These are phyloP conservation scores for Termitomyces sp. DNA, from an alignment of 768 basidiomycete genomes.

Conservation along the genomic window DNA sequence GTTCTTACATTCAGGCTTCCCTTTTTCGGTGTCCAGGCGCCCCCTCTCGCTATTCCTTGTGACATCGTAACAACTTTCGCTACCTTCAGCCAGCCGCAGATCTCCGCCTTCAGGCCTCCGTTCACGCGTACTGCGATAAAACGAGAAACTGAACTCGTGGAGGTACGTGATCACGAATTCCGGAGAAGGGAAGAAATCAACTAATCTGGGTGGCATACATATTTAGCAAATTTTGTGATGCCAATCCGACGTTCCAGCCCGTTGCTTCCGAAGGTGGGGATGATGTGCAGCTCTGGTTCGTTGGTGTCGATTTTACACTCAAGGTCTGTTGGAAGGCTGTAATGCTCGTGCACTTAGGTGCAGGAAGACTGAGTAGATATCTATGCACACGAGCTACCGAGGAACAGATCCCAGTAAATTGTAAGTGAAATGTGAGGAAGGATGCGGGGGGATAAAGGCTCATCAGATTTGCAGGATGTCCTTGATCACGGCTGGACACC, in stretches of 20 bases:
- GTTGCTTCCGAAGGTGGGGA: slow-evolving; percentile 44
- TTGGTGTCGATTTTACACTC: slow-evolving; percentile 24
- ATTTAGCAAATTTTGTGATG: slow-evolving; percentile 40
- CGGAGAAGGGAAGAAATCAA: not conserved
- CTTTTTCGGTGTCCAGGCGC: slow-evolving; percentile 2
- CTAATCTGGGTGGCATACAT: too few species aligned
- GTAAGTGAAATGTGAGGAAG: slow-evolving; percentile 17
- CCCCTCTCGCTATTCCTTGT: slow-evolving; percentile 15
- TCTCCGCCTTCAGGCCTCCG: slow-evolving; percentile 42
- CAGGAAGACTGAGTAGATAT: not conserved
- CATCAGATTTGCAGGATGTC: slow-evolving; percentile 18
- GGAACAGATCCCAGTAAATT: slow-evolving; percentile 26
- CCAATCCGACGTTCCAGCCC: slow-evolving; percentile 46
- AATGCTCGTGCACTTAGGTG: not conserved
- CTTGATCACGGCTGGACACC: too few species aligned
- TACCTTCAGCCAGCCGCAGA: too few species aligned
- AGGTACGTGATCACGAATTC: slow-evolving; percentile 18
- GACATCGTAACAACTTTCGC: slow-evolving; percentile 36
- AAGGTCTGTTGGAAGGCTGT: slow-evolving; percentile 14
- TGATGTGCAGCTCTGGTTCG: slow-evolving; percentile 40
- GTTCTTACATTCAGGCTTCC: not conserved
- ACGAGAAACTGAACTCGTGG: slow-evolving; percentile 57
- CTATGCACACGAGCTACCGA: slow-evolving; percentile 16
- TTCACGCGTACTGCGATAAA: slow-evolving; percentile 49
- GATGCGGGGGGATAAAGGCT: not conserved